Conservation (phyloP, 139 green algal genomes). For the Dunaliella sp. region DNA sequence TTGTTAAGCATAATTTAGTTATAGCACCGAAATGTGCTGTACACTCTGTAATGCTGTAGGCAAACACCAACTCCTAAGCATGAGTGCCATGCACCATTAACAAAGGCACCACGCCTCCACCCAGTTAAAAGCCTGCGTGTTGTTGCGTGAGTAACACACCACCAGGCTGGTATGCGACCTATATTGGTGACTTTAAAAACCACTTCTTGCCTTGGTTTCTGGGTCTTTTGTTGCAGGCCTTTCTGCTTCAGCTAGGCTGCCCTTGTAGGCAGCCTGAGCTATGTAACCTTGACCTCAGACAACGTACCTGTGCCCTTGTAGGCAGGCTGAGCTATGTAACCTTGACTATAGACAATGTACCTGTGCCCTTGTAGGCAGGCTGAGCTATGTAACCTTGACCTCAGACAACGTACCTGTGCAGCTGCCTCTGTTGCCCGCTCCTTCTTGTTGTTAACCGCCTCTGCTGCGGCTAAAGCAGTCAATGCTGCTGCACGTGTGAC, state of each 20-base stretch:
- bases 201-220: no score
- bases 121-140: no score
- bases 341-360: background rate
- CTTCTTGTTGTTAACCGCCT: background rate
- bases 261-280: background rate
- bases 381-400: background rate
- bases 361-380: background rate
- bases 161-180: no score
- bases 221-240: background rate
- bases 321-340: background rate
- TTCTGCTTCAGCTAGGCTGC: background rate
- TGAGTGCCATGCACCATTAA: no score
- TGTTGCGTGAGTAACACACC: no score
- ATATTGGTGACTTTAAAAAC: no score
- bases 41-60: no score
- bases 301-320: background rate
- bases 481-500: background rate
- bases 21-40: no score
- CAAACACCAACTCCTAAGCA: no score
- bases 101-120: no score
- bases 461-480: background rate
- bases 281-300: background rate
- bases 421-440: background rate
- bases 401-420: background rate
- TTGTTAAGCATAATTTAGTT: no score